Conservation (phyloP, 306 rosid genomes). For the Pyrus betulifolia region DNA sequence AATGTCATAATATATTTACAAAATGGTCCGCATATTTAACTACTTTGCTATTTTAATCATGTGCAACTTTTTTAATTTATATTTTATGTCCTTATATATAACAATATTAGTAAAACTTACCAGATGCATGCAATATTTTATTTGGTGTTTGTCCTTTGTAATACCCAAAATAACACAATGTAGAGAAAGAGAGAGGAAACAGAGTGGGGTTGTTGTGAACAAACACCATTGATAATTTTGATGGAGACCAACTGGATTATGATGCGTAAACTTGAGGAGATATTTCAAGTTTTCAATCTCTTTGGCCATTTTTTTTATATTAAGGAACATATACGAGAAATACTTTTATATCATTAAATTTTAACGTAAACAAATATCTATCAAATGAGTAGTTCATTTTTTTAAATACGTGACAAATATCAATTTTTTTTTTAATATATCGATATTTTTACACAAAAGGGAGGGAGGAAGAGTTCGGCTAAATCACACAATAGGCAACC, state of each 20-base stretch:
- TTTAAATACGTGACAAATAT: too few relatives aligned
- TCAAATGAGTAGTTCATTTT: too few relatives aligned
- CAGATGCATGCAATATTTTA: constrained; percentile 16
- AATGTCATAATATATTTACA: not conserved
- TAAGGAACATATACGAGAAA: too few relatives aligned
- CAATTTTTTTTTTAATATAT: too few relatives aligned
- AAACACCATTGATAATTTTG: constrained; percentile 13
- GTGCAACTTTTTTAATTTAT: not conserved
- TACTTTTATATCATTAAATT: too few relatives aligned
- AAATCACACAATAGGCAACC: accelerated
- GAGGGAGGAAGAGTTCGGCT: too few relatives aligned
- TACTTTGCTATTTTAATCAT: constrained; percentile 8
- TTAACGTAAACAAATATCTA: not conserved
- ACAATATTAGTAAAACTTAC: not conserved
- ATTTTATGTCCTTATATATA: not conserved
- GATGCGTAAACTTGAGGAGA: constrained; percentile 10
- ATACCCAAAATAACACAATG: constrained; percentile 11
- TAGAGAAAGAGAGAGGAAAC: constrained; percentile 10
- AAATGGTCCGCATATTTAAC: not conserved
- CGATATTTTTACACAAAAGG: too few relatives aligned
- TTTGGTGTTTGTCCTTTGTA: constrained; percentile 30
- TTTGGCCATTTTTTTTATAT: not conserved
- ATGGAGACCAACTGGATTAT: constrained; percentile 49
- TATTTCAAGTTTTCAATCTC: not conserved
- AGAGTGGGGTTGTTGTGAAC: constrained; percentile 26